Evolutionary conservation across 192 early-diverging fungal species (phyloP).

Genomic region (Dissophora globulifera): DNA sequence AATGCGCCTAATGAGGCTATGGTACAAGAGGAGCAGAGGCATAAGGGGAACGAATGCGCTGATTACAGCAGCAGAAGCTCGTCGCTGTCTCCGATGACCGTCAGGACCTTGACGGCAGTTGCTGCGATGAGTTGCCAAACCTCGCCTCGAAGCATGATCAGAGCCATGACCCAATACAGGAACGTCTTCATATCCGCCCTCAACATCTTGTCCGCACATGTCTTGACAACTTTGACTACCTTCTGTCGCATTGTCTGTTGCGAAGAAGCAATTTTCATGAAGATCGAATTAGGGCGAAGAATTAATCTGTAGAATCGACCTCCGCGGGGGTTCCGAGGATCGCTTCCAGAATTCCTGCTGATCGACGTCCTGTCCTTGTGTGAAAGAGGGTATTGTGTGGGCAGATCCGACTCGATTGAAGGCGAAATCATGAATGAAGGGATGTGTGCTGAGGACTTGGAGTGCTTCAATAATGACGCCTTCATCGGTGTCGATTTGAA

Average conservation of each 20-base stretch:
- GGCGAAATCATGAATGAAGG: conserved; percentile 50
- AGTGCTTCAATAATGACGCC: conserved; percentile 32
- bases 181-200: conserved; percentile 49
- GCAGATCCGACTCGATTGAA: conserved; percentile 42
- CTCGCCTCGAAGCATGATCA: conserved; percentile 49
- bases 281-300: conserved; percentile 44
- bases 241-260: conserved; percentile 36
- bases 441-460: conserved; percentile 45
- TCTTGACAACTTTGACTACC: conserved; percentile 41
- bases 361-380: conserved; percentile 34
- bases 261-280: conserved; percentile 27
- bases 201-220: conserved; percentile 45
- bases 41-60: too few species aligned
- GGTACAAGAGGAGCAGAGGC: too few species aligned
- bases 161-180: conserved; percentile 51
- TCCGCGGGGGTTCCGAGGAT: conserved; percentile 9
- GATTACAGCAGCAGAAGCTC: conserved; percentile 40
- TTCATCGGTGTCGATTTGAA: conserved; percentile 28
- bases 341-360: conserved; percentile 11
- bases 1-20: too few species aligned
- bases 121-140: conserved; percentile 52
- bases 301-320: conserved; percentile 43
- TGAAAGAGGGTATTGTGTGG: conserved; percentile 43
- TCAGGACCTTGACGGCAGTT: conserved; percentile 44
- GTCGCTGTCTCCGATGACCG: conserved; percentile 41